Evolutionary conservation across 2,329 filamentous ascomycete species (phyloP).

Genomic region (Curvularia sp.): DNA sequence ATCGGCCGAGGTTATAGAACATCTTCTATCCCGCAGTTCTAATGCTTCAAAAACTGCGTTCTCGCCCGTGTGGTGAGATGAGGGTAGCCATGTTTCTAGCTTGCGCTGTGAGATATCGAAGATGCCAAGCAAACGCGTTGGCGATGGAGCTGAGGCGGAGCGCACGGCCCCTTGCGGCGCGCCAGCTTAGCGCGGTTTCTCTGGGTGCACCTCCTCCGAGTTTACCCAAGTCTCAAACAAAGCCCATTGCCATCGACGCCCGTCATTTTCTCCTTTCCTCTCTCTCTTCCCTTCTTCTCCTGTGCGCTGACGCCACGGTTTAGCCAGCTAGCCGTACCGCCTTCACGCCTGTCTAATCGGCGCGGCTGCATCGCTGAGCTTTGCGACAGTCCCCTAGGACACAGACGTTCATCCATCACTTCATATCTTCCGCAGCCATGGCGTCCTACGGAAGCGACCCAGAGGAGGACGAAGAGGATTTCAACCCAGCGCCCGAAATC

Average conservation of each 20-base stretch:
- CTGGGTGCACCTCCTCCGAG: slow-evolving; percentile 29
- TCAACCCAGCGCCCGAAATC: slow-evolving; percentile 81
- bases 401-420: slow-evolving; percentile 17
- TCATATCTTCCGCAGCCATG: slow-evolving; percentile 28
- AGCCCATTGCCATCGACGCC: slow-evolving; percentile 25
- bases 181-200: slow-evolving; percentile 30
- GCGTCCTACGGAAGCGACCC: slow-evolving; percentile 41
- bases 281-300: slow-evolving; percentile 2
- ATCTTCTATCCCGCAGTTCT: not conserved
- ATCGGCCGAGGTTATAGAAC: not conserved
- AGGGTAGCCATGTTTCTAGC: not conserved
- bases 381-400: slow-evolving; percentile 15
- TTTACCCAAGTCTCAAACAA: slow-evolving; percentile 28
- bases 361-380: slow-evolving; percentile 13
- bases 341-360: slow-evolving; percentile 5
- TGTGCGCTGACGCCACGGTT: slow-evolving; percentile 2
- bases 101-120: not conserved
- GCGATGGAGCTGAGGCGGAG: slow-evolving; percentile 1
- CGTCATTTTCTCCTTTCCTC: slow-evolving; percentile 14
- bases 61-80: not conserved
- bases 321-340: not conserved
- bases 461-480: slow-evolving; percentile 76
- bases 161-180: slow-evolving; percentile 23
- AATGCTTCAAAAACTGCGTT: not conserved
- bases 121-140: not conserved